Evolutionary conservation across 306 rosid species (phyloP).

Genomic region (Fragaria ananassa): DNA sequence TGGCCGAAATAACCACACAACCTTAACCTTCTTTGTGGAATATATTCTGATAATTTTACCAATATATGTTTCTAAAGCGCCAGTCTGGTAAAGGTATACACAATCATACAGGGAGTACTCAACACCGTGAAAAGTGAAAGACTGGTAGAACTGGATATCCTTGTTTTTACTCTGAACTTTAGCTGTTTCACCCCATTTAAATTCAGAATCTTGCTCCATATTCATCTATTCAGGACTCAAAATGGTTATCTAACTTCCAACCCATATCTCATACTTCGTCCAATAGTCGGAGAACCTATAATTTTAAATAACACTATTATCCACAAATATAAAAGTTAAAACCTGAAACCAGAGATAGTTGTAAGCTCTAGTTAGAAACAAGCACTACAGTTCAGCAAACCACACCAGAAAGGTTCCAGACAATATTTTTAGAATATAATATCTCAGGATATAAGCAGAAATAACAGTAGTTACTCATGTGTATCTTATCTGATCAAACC

Average conservation of each 20-base stretch:
- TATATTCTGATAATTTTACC: constrained; percentile 52
- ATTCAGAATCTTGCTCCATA: constrained; percentile 26
- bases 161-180: constrained; percentile 20
- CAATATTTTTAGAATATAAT: background rate
- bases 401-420: background rate
- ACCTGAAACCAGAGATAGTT: background rate
- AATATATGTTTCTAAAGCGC: constrained; percentile 40
- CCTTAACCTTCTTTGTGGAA: constrained; percentile 42
- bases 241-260: background rate
- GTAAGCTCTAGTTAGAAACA: background rate
- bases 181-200: constrained; percentile 51
- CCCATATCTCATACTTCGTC: background rate
- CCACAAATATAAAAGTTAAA: background rate
- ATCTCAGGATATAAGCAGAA: background rate
- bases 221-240: background rate
- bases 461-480: background rate
- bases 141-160: constrained; percentile 32
- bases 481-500: background rate
- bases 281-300: constrained; percentile 4
- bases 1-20: constrained; percentile 62
- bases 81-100: constrained; percentile 29
- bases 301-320: background rate
- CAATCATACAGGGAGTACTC: constrained; percentile 52
- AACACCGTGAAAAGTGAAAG: constrained; percentile 44
- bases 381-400: background rate